Evolutionary conservation across 495 filamentous ascomycete species (phyloP), one percentile per base, ranked within the genome.

Genomic region (Pyronema omphalodes): DNA sequence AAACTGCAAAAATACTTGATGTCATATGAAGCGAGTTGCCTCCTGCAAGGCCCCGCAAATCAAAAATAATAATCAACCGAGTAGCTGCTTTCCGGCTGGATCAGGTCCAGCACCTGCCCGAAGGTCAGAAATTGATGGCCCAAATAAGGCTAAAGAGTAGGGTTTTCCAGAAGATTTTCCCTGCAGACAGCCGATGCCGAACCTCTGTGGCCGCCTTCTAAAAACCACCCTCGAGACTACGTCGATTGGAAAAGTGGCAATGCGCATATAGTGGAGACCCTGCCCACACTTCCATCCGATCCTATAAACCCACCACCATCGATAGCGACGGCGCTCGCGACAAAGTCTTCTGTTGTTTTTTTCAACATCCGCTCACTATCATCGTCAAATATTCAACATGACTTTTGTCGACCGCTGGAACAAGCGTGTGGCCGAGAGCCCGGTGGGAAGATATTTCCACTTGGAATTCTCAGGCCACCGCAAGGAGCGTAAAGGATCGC

Each of bases 391-490:
- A 19, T 19, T 47, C 47, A 50, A 52, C 50, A 62, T 66, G 63
- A 62, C 62, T 39, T 66, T 64, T 59, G 51, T 61, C 44, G 63
- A 66, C 23, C 54, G 63, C 43, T 44, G 54, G 41, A 66, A 66
- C 47, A 60, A 56, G 55, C 54, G 59, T 11, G 59, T 66, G 35
- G 63, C 62, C 14, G 41, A 55, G 12, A 62, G 58, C n/a, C 37
- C 73, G 37, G 72, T 88, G 54, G 84, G 84, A 47, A 71, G 72
- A 50, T 85, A 79, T 71, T 88, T 88, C 69, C 74, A 74, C 44
- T 72, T 88, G 14, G 83, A 87, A 56, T 78, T 78, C 60, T 83
- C 73, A 34, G 82, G 84, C 55, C 81, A 85, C 73, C 76, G 71
- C 47, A 73, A 69, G 61, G 81, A 83, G 61, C 75, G 83, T 23